These are phyloP conservation scores for Acanthamoeba divionensis DNA, from an alignment of 208 protist species.

Conservation along the genomic window DNA sequence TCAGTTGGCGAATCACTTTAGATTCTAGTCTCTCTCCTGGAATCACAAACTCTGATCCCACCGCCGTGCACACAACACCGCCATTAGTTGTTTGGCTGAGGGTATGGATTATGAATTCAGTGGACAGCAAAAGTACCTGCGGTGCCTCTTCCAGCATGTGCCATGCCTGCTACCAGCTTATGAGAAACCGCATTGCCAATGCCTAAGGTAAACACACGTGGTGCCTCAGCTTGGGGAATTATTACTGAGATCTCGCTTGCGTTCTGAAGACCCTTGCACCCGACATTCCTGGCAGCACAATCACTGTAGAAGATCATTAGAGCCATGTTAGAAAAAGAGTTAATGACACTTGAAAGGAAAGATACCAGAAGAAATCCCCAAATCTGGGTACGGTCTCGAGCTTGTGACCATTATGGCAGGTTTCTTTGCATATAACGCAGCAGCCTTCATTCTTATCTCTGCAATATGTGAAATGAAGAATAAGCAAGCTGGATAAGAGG, in stretches of 20 bases:
- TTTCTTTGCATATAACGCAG: constrained; percentile 37
- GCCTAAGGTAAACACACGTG: constrained; percentile 66
- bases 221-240: too few relatives aligned
- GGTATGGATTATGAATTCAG: too few relatives aligned
- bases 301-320: neutral
- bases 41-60: constrained; percentile 25
- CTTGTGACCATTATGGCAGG: constrained; percentile 45
- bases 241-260: neutral
- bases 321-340: neutral
- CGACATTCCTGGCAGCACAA: neutral
- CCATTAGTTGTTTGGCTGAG: too few relatives aligned
- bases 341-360: neutral
- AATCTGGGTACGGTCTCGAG: neutral
- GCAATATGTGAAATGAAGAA: neutral
- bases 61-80: too few relatives aligned
- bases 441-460: neutral
- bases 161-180: constrained; percentile 65
- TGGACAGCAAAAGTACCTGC: neutral
- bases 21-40: constrained; percentile 18
- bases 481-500: neutral
- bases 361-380: constrained; percentile 23
- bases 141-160: constrained; percentile 29
- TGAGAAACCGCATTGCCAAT: constrained; percentile 55
- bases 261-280: neutral
- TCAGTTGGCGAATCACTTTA: constrained; percentile 36